These are phyloP conservation scores for Hylodesmum podocarpum DNA, from an alignment of 306 rosid genomes.

Conservation along the genomic window DNA sequence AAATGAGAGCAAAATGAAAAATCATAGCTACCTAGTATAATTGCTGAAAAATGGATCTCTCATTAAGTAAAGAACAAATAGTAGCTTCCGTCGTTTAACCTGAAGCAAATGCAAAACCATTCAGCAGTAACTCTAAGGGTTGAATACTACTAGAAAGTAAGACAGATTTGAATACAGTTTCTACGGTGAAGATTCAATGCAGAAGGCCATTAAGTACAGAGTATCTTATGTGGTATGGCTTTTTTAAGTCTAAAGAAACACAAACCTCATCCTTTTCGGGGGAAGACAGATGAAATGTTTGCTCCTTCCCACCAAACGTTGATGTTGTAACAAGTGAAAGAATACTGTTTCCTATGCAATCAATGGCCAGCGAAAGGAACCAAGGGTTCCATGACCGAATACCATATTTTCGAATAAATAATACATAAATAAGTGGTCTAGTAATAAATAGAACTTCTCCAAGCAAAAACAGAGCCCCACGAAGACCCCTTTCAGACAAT, in stretches of 20 bases:
- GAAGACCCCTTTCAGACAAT: constrained; percentile 66
- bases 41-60: constrained; percentile 95
- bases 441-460: constrained; percentile 77
- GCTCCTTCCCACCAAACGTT: constrained; percentile 37
- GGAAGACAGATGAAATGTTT: constrained; percentile 50
- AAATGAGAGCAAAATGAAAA: neutral
- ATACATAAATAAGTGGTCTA: constrained; percentile 87
- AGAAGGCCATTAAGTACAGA: neutral
- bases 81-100: constrained; percentile 75
- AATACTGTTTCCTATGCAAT: constrained; percentile 56
- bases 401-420: constrained; percentile 72
- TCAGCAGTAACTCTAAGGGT: constrained; percentile 24
- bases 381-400: constrained; percentile 90
- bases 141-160: neutral
- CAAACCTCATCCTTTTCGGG: constrained; percentile 89
- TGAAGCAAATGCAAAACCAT: constrained; percentile 42
- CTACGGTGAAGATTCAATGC: neutral
- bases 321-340: constrained; percentile 58
- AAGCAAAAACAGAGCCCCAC: constrained; percentile 61
- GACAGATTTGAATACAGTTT: neutral
- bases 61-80: constrained; percentile 86
- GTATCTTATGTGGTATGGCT: neutral
- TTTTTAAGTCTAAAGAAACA: constrained; percentile 27
- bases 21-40: constrained; percentile 62
- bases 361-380: constrained; percentile 76